Conservation (phyloP, 1,139 yeast genomes). For the Suhomyces wounanorum region DNA sequence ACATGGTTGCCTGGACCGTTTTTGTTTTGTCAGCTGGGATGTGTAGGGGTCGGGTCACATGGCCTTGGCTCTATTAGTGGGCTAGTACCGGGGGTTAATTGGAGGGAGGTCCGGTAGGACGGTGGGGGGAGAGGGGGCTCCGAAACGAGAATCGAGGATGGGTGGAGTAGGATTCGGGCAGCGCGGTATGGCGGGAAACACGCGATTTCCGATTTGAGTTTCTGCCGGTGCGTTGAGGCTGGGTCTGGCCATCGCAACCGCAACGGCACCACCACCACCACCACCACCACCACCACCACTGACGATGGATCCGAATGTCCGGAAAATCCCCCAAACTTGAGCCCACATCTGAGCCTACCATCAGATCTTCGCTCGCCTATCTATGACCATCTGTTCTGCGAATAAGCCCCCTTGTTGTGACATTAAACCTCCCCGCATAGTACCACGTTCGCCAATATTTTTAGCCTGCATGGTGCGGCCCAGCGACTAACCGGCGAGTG, state of each 20-base stretch:
- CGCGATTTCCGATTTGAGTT: too few relatives aligned
- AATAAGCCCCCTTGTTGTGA: constrained; percentile 2
- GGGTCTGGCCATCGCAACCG: too few relatives aligned
- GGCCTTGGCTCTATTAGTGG: background rate
- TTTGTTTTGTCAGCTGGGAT: constrained; percentile 1
- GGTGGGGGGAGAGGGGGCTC: too few relatives aligned
- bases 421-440: constrained; percentile 2
- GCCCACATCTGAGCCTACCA: background rate
- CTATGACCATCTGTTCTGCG: background rate
- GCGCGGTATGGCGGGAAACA: too few relatives aligned
- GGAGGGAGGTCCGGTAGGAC: too few relatives aligned
- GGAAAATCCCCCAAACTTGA: background rate
- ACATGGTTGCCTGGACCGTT: constrained; percentile 4
- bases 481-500: background rate
- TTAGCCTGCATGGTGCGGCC: background rate
- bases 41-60: background rate
- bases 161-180: too few relatives aligned
- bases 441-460: background rate
- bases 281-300: too few relatives aligned
- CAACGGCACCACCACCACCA: too few relatives aligned
- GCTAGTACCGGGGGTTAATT: too few relatives aligned
- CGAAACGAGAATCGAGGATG: too few relatives aligned
- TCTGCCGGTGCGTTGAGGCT: too few relatives aligned
- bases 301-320: background rate
- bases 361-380: constrained; percentile 3